Percentiles rank a stretch among this genome's conserved stretches.
Evolutionary conservation across 352 stramenopile species (phyloP).

Genomic region (Phytophthora hibernalis): DNA sequence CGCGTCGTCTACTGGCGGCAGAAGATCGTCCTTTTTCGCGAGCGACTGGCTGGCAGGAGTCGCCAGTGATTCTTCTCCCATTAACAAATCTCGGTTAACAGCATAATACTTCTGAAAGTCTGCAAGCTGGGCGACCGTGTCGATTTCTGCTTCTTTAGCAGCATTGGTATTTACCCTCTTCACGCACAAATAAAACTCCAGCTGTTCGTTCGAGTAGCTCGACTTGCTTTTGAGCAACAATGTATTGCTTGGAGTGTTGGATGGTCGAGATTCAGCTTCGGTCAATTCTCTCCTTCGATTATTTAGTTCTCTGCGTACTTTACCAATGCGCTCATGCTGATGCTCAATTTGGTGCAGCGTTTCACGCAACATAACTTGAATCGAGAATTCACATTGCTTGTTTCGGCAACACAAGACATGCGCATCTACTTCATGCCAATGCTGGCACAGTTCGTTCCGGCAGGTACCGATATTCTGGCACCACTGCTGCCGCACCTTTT

Average conservation of each 20-base stretch:
- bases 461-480: constrained; percentile 50
- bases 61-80: too few species aligned
- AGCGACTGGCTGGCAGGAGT: background rate
- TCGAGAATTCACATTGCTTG: constrained; percentile 60
- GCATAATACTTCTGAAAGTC: constrained; percentile 14
- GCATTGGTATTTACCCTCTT: constrained; percentile 6
- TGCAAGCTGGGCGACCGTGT: background rate
- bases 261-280: constrained; percentile 1
- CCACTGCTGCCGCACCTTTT: constrained; percentile 53
- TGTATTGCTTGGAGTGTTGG: background rate
- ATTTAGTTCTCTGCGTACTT: constrained; percentile 1
- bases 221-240: constrained; percentile 7
- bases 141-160: constrained; percentile 7
- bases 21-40: constrained; percentile 1
- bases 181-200: constrained; percentile 15
- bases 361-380: constrained; percentile 58
- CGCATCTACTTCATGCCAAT: constrained; percentile 64
- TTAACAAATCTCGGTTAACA: too few species aligned
- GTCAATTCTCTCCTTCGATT: constrained; percentile 1
- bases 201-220: constrained; percentile 7
- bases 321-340: constrained; percentile 8
- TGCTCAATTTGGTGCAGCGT: constrained; percentile 67
- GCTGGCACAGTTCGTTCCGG: constrained; percentile 53
- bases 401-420: constrained; percentile 55
- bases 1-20: background rate